Evolutionary conservation across 257 asterid genomes (phyloP).

Genomic region (Plantago elongata): DNA sequence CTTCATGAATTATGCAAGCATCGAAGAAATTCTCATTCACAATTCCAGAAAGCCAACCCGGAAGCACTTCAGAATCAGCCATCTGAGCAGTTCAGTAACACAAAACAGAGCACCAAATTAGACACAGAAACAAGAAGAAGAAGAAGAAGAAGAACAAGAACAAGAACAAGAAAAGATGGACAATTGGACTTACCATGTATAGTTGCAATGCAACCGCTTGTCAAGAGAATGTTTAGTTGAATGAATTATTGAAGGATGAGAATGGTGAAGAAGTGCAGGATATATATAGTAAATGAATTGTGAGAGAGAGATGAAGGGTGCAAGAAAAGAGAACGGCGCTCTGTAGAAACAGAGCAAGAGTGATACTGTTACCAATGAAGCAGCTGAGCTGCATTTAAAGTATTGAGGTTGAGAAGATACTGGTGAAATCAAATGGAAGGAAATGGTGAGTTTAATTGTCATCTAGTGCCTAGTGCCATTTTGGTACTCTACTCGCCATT

Average conservation of each 20-base stretch:
- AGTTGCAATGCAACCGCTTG: no score
- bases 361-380: slow-evolving; percentile 60
- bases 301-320: slow-evolving; percentile 21
- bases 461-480: slow-evolving; percentile 10
- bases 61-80: slow-evolving; percentile 34
- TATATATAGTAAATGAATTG: not conserved
- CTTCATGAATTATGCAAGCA: slow-evolving; percentile 63
- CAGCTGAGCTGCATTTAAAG: slow-evolving; percentile 25
- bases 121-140: not conserved
- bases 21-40: slow-evolving; percentile 63
- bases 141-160: not conserved
- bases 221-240: no score
- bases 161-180: slow-evolving; percentile 1
- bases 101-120: not conserved
- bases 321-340: slow-evolving; percentile 71
- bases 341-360: slow-evolving; percentile 33
- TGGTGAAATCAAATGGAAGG: no score
- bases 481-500: not conserved
- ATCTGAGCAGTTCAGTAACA: slow-evolving; percentile 20
- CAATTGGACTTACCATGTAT: slow-evolving; percentile 32
- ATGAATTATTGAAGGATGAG: no score
- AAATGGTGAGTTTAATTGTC: not conserved
- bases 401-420: slow-evolving; percentile 10
- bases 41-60: slow-evolving; percentile 55
- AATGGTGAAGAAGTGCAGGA: not conserved